phyloP scores from a whole-genome alignment of 73 alveolate species.

The Durusdinium trenchii region DNA sequence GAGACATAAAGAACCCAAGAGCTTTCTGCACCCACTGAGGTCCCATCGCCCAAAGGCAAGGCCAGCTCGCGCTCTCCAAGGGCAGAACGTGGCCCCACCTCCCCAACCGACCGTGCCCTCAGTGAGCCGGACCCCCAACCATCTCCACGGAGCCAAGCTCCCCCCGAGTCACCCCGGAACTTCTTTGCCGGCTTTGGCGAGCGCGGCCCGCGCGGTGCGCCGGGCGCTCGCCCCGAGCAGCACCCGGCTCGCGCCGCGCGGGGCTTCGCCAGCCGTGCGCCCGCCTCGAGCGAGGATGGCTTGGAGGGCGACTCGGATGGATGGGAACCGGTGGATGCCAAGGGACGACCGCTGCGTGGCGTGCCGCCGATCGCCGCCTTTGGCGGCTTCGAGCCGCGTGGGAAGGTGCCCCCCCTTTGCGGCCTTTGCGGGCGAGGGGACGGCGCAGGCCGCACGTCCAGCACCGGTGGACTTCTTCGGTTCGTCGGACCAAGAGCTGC shows the following conservation, averaged over 20 bases:
- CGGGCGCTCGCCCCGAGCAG: background rate
- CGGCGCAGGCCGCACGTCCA: background rate
- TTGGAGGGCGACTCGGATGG: slow-evolving; percentile 40
- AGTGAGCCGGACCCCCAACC: slow-evolving; percentile 27
- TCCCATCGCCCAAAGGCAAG: no score
- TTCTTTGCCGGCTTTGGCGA: slow-evolving; percentile 55
- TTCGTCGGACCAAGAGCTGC: slow-evolving; percentile 17
- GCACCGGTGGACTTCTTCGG: slow-evolving; percentile 63
- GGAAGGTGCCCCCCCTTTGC: slow-evolving; percentile 59
- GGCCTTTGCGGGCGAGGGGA: slow-evolving; percentile 79
- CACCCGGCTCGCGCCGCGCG: background rate
- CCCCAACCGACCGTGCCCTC: background rate
- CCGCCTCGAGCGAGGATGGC: background rate
- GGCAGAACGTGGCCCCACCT: no score
- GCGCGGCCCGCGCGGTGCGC: background rate
- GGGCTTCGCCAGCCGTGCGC: slow-evolving; percentile 18
- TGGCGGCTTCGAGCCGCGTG: slow-evolving; percentile 21
- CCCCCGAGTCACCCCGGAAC: background rate
- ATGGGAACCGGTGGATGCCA: slow-evolving; percentile 59
- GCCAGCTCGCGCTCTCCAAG: no score
- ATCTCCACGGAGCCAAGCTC: slow-evolving; percentile 2
- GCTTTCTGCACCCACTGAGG: no score
- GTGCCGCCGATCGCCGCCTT: slow-evolving; percentile 80
- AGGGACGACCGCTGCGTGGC: slow-evolving; percentile 60
- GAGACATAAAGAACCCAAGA: no score